Conservation (phyloP, 805 yeast species). For the Pichia membranifaciens region DNA sequence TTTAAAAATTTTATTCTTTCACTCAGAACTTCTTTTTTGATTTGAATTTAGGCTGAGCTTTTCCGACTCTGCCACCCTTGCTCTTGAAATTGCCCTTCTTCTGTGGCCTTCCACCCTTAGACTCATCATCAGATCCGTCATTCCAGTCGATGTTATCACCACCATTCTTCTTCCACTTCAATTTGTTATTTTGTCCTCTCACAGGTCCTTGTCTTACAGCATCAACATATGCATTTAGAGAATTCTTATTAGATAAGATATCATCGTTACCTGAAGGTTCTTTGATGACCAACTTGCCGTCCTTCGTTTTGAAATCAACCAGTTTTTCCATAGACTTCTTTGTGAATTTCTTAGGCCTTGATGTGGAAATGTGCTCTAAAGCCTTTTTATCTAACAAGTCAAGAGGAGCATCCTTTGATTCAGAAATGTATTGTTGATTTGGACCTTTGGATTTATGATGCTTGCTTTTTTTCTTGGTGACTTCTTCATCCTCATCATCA, state of each 20-base stretch:
- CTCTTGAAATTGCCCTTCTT: constrained; percentile 11
- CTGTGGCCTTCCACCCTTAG: constrained; percentile 9
- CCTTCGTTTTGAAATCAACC: constrained; percentile 43
- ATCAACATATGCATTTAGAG: constrained; percentile 87
- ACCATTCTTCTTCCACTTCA: constrained; percentile 62
- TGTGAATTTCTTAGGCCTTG: constrained; percentile 63
- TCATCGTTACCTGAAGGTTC: constrained; percentile 49
- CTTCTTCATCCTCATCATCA: constrained; percentile 45
- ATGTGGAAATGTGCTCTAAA: constrained; percentile 80
- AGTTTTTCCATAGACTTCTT: constrained; percentile 37
- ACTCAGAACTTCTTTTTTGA: constrained; percentile 54
- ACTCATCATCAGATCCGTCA: constrained; percentile 31
- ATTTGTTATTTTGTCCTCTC: constrained; percentile 86
- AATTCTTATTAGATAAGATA: constrained; percentile 39
- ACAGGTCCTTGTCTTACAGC: constrained; percentile 92
- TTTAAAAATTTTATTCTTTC: neutral
- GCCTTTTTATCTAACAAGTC: constrained; percentile 84
- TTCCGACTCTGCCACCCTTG: constrained; percentile 22
- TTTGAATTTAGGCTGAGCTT: constrained; percentile 44
- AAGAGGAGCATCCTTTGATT: constrained; percentile 68
- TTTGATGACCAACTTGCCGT: constrained; percentile 65
- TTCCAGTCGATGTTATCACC: constrained; percentile 50
- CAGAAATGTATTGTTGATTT: constrained; percentile 65
- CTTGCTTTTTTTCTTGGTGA: constrained; percentile 16
- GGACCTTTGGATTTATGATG: constrained; percentile 16